Conservation (phyloP, 2,329 filamentous ascomycete species). For the Ophiostoma populinum region DNA sequence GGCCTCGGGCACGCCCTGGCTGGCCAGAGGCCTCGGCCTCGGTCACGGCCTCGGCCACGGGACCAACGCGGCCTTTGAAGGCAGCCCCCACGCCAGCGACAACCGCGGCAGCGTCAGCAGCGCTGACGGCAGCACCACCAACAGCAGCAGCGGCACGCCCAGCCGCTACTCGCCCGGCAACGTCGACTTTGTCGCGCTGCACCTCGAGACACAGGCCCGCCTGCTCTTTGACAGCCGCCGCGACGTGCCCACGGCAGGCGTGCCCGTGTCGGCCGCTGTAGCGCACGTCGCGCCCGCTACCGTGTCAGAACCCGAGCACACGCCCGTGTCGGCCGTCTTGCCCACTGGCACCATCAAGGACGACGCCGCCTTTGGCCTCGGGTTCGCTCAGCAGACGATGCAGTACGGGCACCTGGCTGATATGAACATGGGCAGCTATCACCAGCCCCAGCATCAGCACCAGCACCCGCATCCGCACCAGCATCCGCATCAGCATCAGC, state of each 20-base stretch:
- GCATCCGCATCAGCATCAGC: no score
- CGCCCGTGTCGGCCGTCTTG: no score
- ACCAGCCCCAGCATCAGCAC: no score
- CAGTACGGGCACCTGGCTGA: no score
- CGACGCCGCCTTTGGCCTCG: no score
- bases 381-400: no score
- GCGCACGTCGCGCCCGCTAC: not conserved
- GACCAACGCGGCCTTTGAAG: not conserved
- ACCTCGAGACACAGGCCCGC: conserved; percentile 10
- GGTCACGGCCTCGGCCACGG: not conserved
- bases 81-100: not conserved
- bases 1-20: no score
- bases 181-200: conserved; percentile 22
- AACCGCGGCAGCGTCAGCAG: conserved; percentile 4
- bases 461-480: no score
- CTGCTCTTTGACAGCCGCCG: conserved; percentile 7
- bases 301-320: not conserved
- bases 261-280: not conserved
- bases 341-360: no score
- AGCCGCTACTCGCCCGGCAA: conserved; percentile 24
- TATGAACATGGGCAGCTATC: no score
- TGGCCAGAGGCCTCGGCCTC: no score
- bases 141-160: conserved; percentile 35
- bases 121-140: conserved; percentile 9
- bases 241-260: no score